Evolutionary conservation across 495 filamentous ascomycete species (phyloP).

Genomic region (Amphirosellinia nigrospora): DNA sequence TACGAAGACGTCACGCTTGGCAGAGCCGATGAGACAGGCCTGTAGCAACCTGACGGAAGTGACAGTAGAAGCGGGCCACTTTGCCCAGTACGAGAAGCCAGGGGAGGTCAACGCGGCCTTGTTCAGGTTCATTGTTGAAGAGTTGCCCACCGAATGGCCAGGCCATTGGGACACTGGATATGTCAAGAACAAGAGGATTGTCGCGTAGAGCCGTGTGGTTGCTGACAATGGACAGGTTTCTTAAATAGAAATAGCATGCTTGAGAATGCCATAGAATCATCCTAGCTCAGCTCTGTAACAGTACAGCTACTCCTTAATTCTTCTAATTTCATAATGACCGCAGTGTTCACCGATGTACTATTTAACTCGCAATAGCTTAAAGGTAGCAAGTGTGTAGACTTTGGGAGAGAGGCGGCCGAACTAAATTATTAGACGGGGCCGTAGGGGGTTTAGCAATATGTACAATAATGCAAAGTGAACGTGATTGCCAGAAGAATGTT

Average conservation of each 20-base stretch:
- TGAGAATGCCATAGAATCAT: background rate
- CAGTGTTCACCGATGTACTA: background rate
- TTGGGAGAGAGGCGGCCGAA: background rate
- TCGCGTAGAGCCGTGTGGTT: background rate
- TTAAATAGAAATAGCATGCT: background rate
- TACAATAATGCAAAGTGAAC: background rate
- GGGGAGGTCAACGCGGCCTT: conserved; percentile 24
- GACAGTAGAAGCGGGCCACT: conserved; percentile 20
- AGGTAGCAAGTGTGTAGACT: background rate
- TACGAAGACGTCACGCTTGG: conserved; percentile 13
- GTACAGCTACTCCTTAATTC: background rate
- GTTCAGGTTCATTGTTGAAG: conserved; percentile 20
- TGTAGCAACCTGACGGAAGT: conserved; percentile 25
- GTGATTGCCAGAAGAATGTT: background rate
- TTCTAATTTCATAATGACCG: background rate
- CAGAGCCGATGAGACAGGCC: conserved; percentile 17
- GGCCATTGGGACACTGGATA: conserved; percentile 20
- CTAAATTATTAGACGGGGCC: background rate
- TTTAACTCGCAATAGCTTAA: background rate
- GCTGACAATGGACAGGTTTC: background rate
- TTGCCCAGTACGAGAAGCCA: conserved; percentile 23
- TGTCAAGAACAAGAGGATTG: conserved; percentile 2
- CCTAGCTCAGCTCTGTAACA: background rate
- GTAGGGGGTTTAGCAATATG: background rate
- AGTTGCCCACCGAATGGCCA: conserved; percentile 24